Conservation (phyloP, 2,329 filamentous ascomycete species). For the Hymenoscyphus fructigenus region DNA sequence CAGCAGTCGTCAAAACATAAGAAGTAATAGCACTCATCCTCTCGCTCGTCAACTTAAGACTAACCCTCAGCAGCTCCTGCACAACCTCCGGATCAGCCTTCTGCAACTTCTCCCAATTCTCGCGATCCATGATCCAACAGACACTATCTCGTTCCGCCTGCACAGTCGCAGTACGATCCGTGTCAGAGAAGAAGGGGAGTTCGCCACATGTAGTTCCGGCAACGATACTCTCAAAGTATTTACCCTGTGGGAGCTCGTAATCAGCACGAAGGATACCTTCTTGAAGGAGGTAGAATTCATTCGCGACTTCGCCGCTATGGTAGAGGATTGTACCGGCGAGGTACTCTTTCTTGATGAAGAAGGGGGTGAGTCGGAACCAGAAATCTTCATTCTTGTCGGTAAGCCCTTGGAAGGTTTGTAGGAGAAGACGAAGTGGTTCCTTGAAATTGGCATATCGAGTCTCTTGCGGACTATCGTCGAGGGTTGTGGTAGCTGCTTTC, state of each 20-base stretch:
- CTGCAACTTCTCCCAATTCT: constrained; percentile 73
- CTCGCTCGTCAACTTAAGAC: constrained; percentile 92
- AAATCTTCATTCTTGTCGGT: constrained; percentile 89
- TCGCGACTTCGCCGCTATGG: constrained; percentile 70
- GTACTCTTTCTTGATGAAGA: constrained; percentile 71
- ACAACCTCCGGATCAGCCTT: constrained; percentile 73
- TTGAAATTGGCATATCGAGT: constrained; percentile 81
- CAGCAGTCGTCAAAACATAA: constrained; percentile 45
- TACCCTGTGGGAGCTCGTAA: constrained; percentile 87
- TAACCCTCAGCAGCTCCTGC: constrained; percentile 78
- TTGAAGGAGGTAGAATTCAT: constrained; percentile 89
- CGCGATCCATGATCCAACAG: constrained; percentile 74
- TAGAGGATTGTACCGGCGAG: constrained; percentile 73
- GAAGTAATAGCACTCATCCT: constrained; percentile 74
- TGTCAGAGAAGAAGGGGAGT: constrained; percentile 93
- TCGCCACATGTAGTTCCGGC: constrained; percentile 95
- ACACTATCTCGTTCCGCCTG: constrained; percentile 78
- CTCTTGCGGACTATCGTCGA: constrained; percentile 62
- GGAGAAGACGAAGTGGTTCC: constrained; percentile 84
- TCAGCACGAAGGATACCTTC: constrained; percentile 85
- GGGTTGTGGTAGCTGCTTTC: constrained; percentile 72
- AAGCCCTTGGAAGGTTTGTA: constrained; percentile 92
- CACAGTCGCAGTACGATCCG: constrained; percentile 81
- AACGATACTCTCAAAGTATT: constrained; percentile 86
- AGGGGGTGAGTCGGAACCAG: constrained; percentile 79